These are phyloP conservation scores for Solanum chacoense DNA, from an alignment of 305 asterid genomes.

Conservation along the genomic window DNA sequence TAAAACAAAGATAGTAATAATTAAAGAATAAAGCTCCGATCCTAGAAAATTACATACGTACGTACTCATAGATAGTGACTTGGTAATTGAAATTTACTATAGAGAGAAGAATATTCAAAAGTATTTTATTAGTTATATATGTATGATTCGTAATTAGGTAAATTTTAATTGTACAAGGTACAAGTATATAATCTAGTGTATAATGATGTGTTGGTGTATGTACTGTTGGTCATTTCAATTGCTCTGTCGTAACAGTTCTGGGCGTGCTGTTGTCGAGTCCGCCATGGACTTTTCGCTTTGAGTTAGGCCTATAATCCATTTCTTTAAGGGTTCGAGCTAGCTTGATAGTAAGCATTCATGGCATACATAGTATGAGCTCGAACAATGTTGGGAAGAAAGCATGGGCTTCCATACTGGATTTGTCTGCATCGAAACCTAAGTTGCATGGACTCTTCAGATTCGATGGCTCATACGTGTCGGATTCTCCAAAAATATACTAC, in stretches of 20 bases:
- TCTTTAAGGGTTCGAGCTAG: background rate
- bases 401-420: background rate
- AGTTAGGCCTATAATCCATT: background rate
- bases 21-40: background rate
- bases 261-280: background rate
- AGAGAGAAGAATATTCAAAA: background rate
- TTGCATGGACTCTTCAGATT: background rate
- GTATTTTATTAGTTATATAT: background rate
- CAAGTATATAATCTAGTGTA: background rate
- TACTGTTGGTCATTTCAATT: background rate
- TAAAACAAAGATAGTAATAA: background rate
- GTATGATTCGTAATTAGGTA: background rate
- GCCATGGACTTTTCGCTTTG: background rate
- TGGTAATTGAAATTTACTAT: background rate
- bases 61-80: background rate
- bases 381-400: slow-evolving; percentile 30
- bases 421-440: background rate
- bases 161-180: background rate
- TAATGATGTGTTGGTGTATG: background rate
- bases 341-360: slow-evolving; percentile 32
- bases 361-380: slow-evolving; percentile 37
- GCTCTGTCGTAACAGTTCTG: background rate
- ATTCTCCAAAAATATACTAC: background rate
- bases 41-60: background rate
- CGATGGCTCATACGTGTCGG: background rate